A percentile compares a stretch with the other conserved stretches of the same genome.
These are phyloP conservation scores for Trichoderma polysporum DNA, from an alignment of 2,329 filamentous ascomycete genomes.

Conservation along the genomic window DNA sequence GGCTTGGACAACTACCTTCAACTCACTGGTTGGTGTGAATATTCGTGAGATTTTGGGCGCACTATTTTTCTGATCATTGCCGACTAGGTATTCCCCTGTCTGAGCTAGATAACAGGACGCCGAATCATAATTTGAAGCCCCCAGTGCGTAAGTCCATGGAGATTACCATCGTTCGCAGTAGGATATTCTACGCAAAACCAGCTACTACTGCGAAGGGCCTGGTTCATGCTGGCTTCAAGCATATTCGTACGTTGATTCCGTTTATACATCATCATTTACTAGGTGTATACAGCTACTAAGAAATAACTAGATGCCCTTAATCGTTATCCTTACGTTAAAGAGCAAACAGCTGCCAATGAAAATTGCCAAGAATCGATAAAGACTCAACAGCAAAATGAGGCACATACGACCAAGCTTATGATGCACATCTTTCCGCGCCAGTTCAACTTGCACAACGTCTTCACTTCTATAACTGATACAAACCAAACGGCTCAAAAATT, in stretches of 20 bases:
- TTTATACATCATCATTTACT: neutral
- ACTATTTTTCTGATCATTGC: neutral
- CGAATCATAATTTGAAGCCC: neutral
- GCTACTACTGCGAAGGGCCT: constrained; percentile 65
- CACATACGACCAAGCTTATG: constrained; percentile 68
- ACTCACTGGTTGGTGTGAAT: constrained; percentile 62
- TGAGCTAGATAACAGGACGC: constrained; percentile 36
- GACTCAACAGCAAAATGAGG: constrained; percentile 26
- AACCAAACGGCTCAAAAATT: constrained; percentile 69
- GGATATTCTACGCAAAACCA: constrained; percentile 82
- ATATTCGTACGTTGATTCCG: constrained; percentile 67
- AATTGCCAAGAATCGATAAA: neutral
- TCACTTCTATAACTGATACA: constrained; percentile 66
- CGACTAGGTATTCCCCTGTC: constrained; percentile 50
- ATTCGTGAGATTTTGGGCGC: neutral
- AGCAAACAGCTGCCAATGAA: neutral
- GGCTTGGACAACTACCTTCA: constrained; percentile 71
- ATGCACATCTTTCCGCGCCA: constrained; percentile 94
- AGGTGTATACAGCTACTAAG: constrained; percentile 11
- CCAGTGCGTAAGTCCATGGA: constrained; percentile 48
- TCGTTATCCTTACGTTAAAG: constrained; percentile 44
- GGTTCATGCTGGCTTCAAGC: constrained; percentile 72
- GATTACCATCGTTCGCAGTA: constrained; percentile 74
- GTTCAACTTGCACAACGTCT: constrained; percentile 90
- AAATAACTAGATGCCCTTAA: constrained; percentile 71